A percentile compares a stretch with the other conserved stretches of the same genome.
These are phyloP conservation scores for Oryza nivara DNA, from an alignment of 176 grass and related monocot genomes.

Conservation along the genomic window DNA sequence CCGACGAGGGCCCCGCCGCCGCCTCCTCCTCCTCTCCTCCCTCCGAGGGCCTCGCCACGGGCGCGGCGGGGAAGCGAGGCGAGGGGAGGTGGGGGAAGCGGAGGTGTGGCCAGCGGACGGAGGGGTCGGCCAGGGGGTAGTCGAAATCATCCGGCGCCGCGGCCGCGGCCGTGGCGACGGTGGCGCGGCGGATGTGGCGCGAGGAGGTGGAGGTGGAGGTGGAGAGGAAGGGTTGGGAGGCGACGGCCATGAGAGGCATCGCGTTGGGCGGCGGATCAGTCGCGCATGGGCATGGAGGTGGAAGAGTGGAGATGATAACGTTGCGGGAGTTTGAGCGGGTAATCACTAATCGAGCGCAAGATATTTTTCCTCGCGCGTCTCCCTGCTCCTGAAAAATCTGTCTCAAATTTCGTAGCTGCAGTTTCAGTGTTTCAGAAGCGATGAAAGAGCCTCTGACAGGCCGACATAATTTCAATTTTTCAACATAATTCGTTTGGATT, in stretches of 20 bases:
- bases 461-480: neutral
- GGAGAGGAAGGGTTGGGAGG: constrained; percentile 37
- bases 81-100: constrained; percentile 61
- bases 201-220: constrained; percentile 13
- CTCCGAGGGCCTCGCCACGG: constrained; percentile 9
- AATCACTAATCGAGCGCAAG: neutral
- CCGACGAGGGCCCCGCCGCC: neutral
- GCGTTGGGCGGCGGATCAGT: neutral
- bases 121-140: constrained; percentile 81
- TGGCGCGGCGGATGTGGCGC: constrained; percentile 41
- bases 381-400: neutral
- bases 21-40: neutral
- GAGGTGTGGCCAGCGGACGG: constrained; percentile 82
- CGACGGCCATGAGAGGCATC: constrained; percentile 65
- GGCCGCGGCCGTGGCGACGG: constrained; percentile 6
- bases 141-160: constrained; percentile 52
- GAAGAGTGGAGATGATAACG: constrained; percentile 38
- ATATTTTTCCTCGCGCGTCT: constrained; percentile 31
- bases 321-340: constrained; percentile 9
- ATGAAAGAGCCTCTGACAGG: neutral
- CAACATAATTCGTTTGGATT: neutral
- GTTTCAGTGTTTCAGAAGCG: neutral
- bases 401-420: neutral
- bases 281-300: constrained; percentile 32
- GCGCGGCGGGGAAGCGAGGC: constrained; percentile 44